These are phyloP conservation scores for Chlamydomonas sphaeroides DNA, from an alignment of 139 green algal genomes.

Conservation along the genomic window DNA sequence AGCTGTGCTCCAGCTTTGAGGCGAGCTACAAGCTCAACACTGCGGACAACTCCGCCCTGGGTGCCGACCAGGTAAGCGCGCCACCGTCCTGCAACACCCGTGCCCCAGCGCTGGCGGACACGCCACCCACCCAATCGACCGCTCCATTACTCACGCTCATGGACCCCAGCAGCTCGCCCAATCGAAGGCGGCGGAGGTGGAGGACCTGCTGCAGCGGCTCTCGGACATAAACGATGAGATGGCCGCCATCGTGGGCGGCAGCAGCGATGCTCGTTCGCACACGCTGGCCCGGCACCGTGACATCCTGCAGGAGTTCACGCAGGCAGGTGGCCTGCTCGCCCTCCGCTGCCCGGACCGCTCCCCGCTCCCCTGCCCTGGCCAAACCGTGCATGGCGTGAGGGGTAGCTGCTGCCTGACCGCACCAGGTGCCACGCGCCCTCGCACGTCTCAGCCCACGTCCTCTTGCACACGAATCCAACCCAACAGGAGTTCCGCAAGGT, in stretches of 20 bases:
- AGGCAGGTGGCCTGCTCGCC: too few relatives aligned
- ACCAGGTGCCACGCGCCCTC: too few relatives aligned
- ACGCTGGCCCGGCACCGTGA: constrained; percentile 92
- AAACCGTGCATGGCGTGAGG: too few relatives aligned
- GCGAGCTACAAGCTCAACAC: constrained; percentile 60
- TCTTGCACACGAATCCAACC: too few relatives aligned
- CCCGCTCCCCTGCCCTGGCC: too few relatives aligned
- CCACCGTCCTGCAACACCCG: too few relatives aligned
- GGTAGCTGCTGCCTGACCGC: too few relatives aligned
- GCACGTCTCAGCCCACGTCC: too few relatives aligned
- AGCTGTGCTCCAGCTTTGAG: constrained; percentile 84
- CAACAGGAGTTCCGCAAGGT: constrained; percentile 84
- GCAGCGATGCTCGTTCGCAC: constrained; percentile 78
- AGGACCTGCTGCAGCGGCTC: constrained; percentile 80
- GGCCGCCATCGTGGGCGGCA: constrained; percentile 65
- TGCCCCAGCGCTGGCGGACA: too few relatives aligned
- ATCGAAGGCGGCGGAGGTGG: constrained; percentile 79
- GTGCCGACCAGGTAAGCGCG: constrained; percentile 62
- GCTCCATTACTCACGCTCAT: too few relatives aligned
- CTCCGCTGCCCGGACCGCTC: too few relatives aligned
- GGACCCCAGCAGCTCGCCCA: constrained; percentile 65
- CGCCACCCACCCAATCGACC: too few relatives aligned
- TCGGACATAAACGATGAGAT: constrained; percentile 87
- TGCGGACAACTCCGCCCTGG: constrained; percentile 49
- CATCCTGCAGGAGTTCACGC: constrained; percentile 91